Base-by-base conservation (phyloP, 495 filamentous ascomycete genomes). In the Elasticomyces elasticus region DNA sequence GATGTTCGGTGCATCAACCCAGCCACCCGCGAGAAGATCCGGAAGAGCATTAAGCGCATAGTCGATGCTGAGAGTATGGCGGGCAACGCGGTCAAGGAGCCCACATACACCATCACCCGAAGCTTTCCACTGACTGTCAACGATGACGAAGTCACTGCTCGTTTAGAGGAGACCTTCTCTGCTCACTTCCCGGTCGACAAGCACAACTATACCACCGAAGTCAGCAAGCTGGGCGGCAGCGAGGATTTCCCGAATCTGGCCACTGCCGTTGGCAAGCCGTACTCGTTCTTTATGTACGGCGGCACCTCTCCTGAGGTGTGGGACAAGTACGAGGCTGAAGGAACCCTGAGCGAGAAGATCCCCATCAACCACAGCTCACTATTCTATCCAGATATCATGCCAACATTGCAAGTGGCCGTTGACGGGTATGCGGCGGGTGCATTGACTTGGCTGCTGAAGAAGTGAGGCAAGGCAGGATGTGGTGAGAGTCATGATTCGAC, bases 371-470 rank as follows among this genome's bases (percentile, higher is more conserved):
- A 86, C 62, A 80, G 74, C 48, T 69, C 73, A 1, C 75, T 72
- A 54, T 85, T 83, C 68, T 75, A 75, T 38, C 82, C 81, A 19
- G 76, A 71, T 0, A 71, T 86, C 17, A 66, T 80, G 60, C 78
- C 79, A 9, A 84, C 80, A n/a, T 60, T 86, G 56, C 61, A 47
- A 42, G 73, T 71, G 0, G 82, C 69, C 3, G 63, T 77, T 20
- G 78, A 83, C 69, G 81, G 73, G 6, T 69, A 81, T 61, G 72
- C 72, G 27, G 64, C 75, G 23, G 77, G 68, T 1, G 79, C 78
- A 9, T 63, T 83, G 69, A 78, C 64, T 1, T 74, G 69, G 55
- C 54, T 76, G 54, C 56, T 48, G 28, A 60, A 59, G 42, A 41
- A 33, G 52, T 48, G 42, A 45, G 42, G 20, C 10, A n/a, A 19